Evolutionary conservation across 164 flowering plant species (phyloP).

Genomic region (Chloranthus sessilifolius): DNA sequence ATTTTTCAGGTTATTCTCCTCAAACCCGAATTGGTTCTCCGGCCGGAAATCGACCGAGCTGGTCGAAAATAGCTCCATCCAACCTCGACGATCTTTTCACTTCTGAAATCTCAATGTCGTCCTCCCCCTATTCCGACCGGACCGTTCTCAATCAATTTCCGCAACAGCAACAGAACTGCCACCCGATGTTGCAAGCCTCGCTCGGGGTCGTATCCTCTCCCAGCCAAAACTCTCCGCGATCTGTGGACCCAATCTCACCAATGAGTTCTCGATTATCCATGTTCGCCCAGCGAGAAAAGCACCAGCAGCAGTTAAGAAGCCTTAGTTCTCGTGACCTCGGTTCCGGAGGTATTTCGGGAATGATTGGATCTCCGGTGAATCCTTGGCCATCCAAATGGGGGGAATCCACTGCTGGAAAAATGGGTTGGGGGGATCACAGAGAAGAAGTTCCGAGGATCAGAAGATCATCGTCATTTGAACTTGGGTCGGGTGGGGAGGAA

Average conservation of each 20-base stretch:
- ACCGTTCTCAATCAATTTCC: no score
- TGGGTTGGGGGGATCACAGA: slow-evolving; percentile 56
- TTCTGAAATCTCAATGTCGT: no score
- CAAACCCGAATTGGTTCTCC: no score
- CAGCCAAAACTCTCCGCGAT: no score
- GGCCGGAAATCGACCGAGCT: no score
- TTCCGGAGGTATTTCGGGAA: slow-evolving; percentile 26
- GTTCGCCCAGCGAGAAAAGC: slow-evolving; percentile 59
- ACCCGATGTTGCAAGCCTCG: no score
- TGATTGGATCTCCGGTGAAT: slow-evolving; percentile 48
- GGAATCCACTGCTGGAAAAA: slow-evolving; percentile 39
- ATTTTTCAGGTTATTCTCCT: no score
- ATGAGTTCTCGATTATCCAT: slow-evolving; percentile 48
- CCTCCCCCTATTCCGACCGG: no score
- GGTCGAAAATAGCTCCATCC: no score
- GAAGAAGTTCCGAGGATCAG: slow-evolving; percentile 49
- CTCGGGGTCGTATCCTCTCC: no score
- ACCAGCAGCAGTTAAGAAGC: slow-evolving; percentile 62
- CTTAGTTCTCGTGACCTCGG: slow-evolving; percentile 78
- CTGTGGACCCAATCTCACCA: slow-evolving; percentile 68
- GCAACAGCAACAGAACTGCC: no score
- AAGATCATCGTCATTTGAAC: slow-evolving; percentile 60
- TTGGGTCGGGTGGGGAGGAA: slow-evolving; percentile 46
- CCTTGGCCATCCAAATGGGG: slow-evolving; percentile 51
- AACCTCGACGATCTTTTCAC: no score